Conservation (phyloP, 805 yeast species). For the Sugiyamaella floridensis region DNA sequence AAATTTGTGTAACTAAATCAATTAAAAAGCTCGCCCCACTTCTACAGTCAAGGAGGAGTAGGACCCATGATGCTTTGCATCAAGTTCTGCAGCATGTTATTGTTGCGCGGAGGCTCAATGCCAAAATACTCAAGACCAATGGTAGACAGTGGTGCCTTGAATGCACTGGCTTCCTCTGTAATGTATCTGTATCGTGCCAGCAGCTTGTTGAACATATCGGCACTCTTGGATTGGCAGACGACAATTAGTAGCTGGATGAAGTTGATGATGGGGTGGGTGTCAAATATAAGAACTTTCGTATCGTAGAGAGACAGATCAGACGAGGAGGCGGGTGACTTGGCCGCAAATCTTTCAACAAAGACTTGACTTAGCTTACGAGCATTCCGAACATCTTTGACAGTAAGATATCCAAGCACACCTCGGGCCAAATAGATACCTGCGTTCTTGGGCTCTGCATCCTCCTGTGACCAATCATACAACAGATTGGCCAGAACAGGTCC, state of each 20-base stretch:
- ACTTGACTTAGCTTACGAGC: slow-evolving; percentile 38
- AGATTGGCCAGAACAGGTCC: slow-evolving; percentile 41
- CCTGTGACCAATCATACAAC: slow-evolving; percentile 42
- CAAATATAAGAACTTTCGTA: neutral
- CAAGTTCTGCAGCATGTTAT: slow-evolving; percentile 58
- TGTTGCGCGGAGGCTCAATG: slow-evolving; percentile 45
- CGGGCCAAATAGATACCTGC: slow-evolving; percentile 39
- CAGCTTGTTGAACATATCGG: slow-evolving; percentile 49
- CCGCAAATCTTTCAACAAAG: slow-evolving; percentile 33
- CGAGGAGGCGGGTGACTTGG: slow-evolving; percentile 9
- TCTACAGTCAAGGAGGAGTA: slow-evolving; percentile 1
- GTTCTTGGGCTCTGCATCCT: slow-evolving; percentile 23
- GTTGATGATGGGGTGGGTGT: slow-evolving; percentile 40
- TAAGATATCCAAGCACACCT: slow-evolving; percentile 67
- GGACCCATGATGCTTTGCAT: slow-evolving; percentile 66
- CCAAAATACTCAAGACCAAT: slow-evolving; percentile 60
- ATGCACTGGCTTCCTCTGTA: slow-evolving; percentile 31
- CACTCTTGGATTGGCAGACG: slow-evolving; percentile 49
- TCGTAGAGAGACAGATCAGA: slow-evolving; percentile 32
- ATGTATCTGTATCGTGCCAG: slow-evolving; percentile 40
- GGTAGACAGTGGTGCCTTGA: slow-evolving; percentile 42
- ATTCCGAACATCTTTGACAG: slow-evolving; percentile 57
- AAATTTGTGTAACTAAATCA: neutral
- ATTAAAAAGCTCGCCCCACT: neutral
- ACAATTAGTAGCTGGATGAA: slow-evolving; percentile 61